phyloP scores from a whole-genome alignment of 2,329 filamentous ascomycete genomes.

The Oidium heveae region DNA sequence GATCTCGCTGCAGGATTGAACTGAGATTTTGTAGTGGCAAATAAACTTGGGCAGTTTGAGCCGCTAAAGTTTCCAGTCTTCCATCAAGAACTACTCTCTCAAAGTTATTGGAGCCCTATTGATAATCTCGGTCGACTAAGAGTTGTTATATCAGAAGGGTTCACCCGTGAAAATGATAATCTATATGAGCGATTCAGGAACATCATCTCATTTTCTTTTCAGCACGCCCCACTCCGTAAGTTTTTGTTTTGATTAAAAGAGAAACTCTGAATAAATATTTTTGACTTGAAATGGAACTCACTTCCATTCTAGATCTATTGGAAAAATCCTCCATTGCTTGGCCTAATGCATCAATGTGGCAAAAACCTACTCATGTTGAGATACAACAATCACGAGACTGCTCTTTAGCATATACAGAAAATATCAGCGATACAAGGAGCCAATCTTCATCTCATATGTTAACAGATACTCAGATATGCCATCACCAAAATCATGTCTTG shows the following conservation, averaged over 20 bases:
- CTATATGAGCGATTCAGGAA: slow-evolving; percentile 46
- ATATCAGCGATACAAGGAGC: slow-evolving; percentile 28
- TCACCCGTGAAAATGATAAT: slow-evolving; percentile 25
- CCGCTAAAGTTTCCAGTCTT: slow-evolving; percentile 50
- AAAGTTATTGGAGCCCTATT: slow-evolving; percentile 44
- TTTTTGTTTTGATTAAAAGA: background rate
- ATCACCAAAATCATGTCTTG: background rate
- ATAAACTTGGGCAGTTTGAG: slow-evolving; percentile 25
- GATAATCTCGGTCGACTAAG: slow-evolving; percentile 54
- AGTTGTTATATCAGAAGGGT: slow-evolving; percentile 49
- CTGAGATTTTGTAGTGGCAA: slow-evolving; percentile 7
- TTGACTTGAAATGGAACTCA: background rate
- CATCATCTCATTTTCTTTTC: slow-evolving; percentile 56
- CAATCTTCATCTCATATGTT: slow-evolving; percentile 29
- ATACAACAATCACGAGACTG: slow-evolving; percentile 12
- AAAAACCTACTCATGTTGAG: slow-evolving; percentile 18
- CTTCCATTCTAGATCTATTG: slow-evolving; percentile 31
- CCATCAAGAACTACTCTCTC: slow-evolving; percentile 39
- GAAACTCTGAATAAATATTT: background rate
- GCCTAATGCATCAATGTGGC: slow-evolving; percentile 52
- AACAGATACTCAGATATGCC: slow-evolving; percentile 1
- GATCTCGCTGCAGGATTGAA: slow-evolving; percentile 5
- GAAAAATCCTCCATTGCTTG: slow-evolving; percentile 53
- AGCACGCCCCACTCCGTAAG: slow-evolving; percentile 56
- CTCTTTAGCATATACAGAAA: slow-evolving; percentile 12